Evolutionary conservation across 2,329 filamentous ascomycete species (phyloP).

Genomic region (Botryosphaeria dothidea): DNA sequence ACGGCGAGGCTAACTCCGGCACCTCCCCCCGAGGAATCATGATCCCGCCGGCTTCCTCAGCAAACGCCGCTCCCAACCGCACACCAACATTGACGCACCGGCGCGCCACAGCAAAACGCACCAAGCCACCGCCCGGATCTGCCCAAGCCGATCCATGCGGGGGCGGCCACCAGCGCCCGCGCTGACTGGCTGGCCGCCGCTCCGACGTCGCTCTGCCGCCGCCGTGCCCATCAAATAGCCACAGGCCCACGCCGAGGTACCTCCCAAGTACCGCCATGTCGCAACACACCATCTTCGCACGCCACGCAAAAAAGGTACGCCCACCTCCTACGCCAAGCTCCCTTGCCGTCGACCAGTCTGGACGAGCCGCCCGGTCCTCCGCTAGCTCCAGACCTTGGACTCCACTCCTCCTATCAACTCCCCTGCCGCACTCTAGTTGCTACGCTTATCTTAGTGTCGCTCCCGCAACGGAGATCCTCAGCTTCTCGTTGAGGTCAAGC

Average conservation of each 20-base stretch:
- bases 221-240: neutral
- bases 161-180: neutral
- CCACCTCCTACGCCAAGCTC: neutral
- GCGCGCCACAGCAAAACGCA: neutral
- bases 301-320: neutral
- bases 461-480: neutral
- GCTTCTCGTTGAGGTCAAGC: conserved; percentile 3
- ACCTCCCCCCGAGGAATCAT: neutral
- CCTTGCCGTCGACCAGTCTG: neutral
- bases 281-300: neutral
- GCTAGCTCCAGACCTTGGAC: neutral
- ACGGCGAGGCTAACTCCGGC: neutral
- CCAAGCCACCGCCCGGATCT: neutral
- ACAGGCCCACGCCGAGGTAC: neutral
- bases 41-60: neutral
- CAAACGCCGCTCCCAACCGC: neutral
- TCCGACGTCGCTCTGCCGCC: conserved; percentile 1
- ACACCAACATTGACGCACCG: neutral
- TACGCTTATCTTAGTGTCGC: conserved; percentile 3
- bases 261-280: conserved; percentile 3
- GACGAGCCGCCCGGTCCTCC: neutral
- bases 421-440: neutral
- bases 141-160: conserved; percentile 1
- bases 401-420: neutral
- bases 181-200: conserved; percentile 1